Evolutionary conservation across 2,329 filamentous ascomycete species (phyloP).

Genomic region (Trichoderma atrobrunneum): DNA sequence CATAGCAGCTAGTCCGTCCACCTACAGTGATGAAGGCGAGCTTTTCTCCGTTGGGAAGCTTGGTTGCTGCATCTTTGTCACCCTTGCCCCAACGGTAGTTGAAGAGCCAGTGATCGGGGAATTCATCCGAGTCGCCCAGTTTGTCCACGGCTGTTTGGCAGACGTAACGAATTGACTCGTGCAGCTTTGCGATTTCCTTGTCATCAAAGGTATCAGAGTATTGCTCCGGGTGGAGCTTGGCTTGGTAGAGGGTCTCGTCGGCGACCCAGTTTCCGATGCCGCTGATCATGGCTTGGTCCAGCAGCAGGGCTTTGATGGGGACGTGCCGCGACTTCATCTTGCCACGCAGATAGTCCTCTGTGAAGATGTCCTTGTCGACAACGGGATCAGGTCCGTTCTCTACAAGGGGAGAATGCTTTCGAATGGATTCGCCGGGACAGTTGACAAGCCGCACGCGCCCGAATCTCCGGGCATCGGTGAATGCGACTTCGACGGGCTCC

Average conservation of each 20-base stretch:
- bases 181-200: slow-evolving; percentile 67
- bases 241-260: slow-evolving; percentile 89
- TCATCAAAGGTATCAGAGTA: slow-evolving; percentile 80
- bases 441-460: slow-evolving; percentile 78
- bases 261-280: slow-evolving; percentile 98
- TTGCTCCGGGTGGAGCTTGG: slow-evolving; percentile 86
- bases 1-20: slow-evolving; percentile 85
- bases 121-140: slow-evolving; percentile 77
- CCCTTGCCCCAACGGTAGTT: slow-evolving; percentile 87
- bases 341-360: slow-evolving; percentile 67
- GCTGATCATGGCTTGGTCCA: slow-evolving; percentile 85
- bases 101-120: slow-evolving; percentile 86
- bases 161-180: slow-evolving; percentile 72
- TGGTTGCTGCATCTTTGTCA: slow-evolving; percentile 65
- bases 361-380: slow-evolving; percentile 73
- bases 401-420: slow-evolving; percentile 72
- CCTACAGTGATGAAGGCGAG: slow-evolving; percentile 86
- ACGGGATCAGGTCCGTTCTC: slow-evolving; percentile 95
- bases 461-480: slow-evolving; percentile 79
- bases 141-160: slow-evolving; percentile 76
- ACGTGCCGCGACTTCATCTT: slow-evolving; percentile 75
- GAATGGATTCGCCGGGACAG: slow-evolving; percentile 71
- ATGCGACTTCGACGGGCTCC: slow-evolving; percentile 63
- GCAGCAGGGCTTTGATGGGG: slow-evolving; percentile 81
- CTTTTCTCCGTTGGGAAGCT: slow-evolving; percentile 78